Conservation (phyloP, 2,329 filamentous ascomycete genomes). For the Botrytis tulipae region DNA sequence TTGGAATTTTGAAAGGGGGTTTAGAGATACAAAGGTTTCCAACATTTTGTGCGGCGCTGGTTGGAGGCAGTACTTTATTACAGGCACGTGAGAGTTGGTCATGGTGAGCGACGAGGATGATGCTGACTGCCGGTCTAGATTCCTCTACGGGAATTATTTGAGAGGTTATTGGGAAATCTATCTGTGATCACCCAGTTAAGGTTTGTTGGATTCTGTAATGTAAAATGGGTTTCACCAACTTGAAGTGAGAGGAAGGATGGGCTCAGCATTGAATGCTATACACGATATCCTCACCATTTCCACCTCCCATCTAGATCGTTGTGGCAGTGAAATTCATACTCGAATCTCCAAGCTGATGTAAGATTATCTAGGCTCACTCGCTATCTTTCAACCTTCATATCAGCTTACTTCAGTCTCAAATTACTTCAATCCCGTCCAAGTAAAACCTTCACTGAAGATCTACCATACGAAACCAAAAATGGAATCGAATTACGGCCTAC, state of each 20-base stretch:
- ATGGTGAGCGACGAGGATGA: not conserved
- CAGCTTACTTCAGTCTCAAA: slow-evolving; percentile 56
- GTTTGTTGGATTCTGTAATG: slow-evolving; percentile 22
- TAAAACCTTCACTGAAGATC: slow-evolving; percentile 43
- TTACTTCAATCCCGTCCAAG: slow-evolving; percentile 57
- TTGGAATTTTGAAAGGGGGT: slow-evolving; percentile 49
- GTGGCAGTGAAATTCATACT: not conserved
- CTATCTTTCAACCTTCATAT: slow-evolving; percentile 57
- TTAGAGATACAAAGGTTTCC: slow-evolving; percentile 58
- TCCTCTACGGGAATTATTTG: slow-evolving; percentile 38
- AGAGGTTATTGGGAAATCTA: slow-evolving; percentile 30
- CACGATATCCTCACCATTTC: not conserved
- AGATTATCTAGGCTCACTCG: slow-evolving; percentile 48
- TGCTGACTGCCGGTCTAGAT: slow-evolving; percentile 32
- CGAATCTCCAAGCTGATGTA: not conserved
- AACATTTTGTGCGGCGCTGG: slow-evolving; percentile 59
- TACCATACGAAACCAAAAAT: slow-evolving; percentile 35
- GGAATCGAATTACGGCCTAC: slow-evolving; percentile 35
- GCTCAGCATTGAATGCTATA: not conserved
- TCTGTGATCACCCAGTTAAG: slow-evolving; percentile 35
- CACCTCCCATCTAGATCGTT: not conserved
- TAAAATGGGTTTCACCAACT: not conserved
- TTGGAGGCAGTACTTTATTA: slow-evolving; percentile 60
- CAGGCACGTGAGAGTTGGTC: slow-evolving; percentile 46
- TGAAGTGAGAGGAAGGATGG: not conserved